phyloP scores from a whole-genome alignment of 2,329 filamentous ascomycete genomes.

The Xylaria polymorpha region DNA sequence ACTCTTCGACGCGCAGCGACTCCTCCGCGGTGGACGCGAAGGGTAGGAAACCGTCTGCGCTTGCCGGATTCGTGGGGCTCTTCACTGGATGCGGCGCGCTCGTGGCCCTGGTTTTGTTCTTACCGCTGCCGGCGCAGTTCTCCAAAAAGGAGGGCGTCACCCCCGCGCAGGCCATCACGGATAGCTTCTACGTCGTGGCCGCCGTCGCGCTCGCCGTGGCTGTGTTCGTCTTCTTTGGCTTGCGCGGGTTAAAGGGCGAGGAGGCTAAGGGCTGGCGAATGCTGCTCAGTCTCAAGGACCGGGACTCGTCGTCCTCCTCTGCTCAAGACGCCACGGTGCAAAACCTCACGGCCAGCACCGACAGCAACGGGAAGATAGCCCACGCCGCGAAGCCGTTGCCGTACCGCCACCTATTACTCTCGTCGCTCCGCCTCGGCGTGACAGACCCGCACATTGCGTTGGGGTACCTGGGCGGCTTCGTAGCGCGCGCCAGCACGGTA shows the following conservation, averaged over 20 bases:
- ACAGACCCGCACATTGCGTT: constrained; percentile 81
- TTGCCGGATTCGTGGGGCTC: constrained; percentile 90
- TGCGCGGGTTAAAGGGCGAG: constrained; percentile 76
- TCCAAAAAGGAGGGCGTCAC: constrained; percentile 76
- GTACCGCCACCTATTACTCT: constrained; percentile 69
- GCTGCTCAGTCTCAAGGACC: constrained; percentile 58
- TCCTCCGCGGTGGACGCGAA: constrained; percentile 36
- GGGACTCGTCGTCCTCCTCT: background rate
- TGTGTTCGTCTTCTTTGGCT: constrained; percentile 79
- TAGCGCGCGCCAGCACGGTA: constrained; percentile 92
- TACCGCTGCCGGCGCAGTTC: constrained; percentile 88
- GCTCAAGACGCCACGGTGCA: background rate
- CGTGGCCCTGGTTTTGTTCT: constrained; percentile 81
- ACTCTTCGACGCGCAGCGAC: constrained; percentile 26
- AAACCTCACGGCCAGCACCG: too few relatives aligned
- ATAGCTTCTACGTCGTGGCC: constrained; percentile 90
- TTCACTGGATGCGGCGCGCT: constrained; percentile 94
- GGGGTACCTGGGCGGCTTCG: constrained; percentile 93
- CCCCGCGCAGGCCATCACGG: constrained; percentile 78
- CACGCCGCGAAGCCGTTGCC: constrained; percentile 56
- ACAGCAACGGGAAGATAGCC: background rate
- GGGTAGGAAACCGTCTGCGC: constrained; percentile 61
- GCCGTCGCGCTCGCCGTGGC: constrained; percentile 77
- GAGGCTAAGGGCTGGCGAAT: constrained; percentile 78
- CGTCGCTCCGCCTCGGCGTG: constrained; percentile 76